Conservation (phyloP, 768 basidiomycete species). For the Agaricus blazei region DNA sequence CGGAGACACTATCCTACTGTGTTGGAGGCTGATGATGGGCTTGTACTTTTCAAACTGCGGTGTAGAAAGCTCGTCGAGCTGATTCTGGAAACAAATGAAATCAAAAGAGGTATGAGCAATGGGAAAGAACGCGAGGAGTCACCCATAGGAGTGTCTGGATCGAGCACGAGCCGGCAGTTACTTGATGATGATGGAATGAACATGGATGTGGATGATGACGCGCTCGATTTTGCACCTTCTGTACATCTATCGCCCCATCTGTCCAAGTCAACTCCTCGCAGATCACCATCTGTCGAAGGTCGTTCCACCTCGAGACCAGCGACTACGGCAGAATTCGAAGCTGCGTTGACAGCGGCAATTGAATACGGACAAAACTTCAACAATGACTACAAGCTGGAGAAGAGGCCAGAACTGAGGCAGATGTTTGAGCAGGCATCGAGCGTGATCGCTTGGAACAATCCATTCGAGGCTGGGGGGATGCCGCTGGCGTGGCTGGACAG, state of each 20-base stretch:
- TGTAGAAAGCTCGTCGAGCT: conserved; percentile 87
- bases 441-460: conserved; percentile 77
- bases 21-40: conserved; percentile 59
- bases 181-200: conserved; percentile 42
- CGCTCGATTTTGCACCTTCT: neutral
- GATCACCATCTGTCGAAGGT: conserved; percentile 10
- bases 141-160: conserved; percentile 20
- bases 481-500: conserved; percentile 64
- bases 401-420: conserved; percentile 56
- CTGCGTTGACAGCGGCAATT: conserved; percentile 61
- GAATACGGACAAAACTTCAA: conserved; percentile 70
- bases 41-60: conserved; percentile 76
- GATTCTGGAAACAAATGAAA: conserved; percentile 62
- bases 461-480: conserved; percentile 61
- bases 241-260: conserved; percentile 12
- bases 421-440: conserved; percentile 73
- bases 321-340: conserved; percentile 36
- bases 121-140: conserved; percentile 21
- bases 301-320: conserved; percentile 10
- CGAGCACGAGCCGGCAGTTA: conserved; percentile 21
- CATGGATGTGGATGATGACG: conserved; percentile 57
- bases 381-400: conserved; percentile 60
- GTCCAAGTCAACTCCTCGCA: conserved; percentile 1
- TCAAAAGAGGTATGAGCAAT: conserved; percentile 56
- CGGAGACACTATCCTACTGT: conserved; percentile 55